Conservation (phyloP, 805 yeast species). For the Teunomyces stri region DNA sequence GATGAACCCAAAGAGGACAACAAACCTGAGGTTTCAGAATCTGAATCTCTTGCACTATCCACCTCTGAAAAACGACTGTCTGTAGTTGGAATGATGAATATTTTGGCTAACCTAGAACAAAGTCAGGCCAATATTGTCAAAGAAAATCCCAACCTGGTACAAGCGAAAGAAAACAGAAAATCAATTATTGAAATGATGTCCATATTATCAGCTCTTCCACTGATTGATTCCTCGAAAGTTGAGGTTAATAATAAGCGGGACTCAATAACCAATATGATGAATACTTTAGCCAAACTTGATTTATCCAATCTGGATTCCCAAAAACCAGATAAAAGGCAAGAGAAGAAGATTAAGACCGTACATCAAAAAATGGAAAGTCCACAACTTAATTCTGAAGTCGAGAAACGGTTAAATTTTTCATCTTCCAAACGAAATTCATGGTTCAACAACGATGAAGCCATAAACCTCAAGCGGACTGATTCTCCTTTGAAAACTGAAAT, state of each 20-base stretch:
- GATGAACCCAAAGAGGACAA: background rate
- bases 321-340: background rate
- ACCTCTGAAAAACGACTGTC: constrained; percentile 10
- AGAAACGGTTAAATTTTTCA: no score
- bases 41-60: background rate
- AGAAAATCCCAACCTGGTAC: constrained; percentile 8
- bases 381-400: no score
- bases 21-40: background rate
- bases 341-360: background rate
- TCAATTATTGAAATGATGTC: constrained; percentile 35
- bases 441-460: constrained; percentile 27
- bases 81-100: constrained; percentile 14
- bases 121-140: constrained; percentile 9
- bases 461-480: constrained; percentile 10
- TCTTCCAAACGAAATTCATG: constrained; percentile 26
- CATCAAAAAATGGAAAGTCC: background rate
- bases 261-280: constrained; percentile 26
- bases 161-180: constrained; percentile 19
- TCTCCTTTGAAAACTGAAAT: background rate
- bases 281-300: constrained; percentile 15
- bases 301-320: constrained; percentile 3
- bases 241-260: constrained; percentile 12
- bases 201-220: constrained; percentile 17
- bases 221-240: background rate
- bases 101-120: constrained; percentile 12